Evolutionary conservation across 495 filamentous ascomycete species (phyloP).

Genomic region (Physcia stellaris): DNA sequence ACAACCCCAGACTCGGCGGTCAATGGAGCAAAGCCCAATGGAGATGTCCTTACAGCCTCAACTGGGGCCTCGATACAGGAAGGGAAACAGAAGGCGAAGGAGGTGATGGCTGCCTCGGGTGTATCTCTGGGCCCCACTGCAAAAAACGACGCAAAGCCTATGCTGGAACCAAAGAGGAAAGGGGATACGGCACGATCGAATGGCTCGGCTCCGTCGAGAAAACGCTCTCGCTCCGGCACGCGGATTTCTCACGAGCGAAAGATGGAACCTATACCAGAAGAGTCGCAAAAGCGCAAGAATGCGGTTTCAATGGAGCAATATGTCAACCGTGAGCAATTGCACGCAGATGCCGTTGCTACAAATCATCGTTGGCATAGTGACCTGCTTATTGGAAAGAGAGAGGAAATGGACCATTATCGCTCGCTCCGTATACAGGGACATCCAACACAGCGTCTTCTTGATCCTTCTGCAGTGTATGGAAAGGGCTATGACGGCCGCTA

Average conservation of each 20-base stretch:
- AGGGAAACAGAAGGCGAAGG: conserved; percentile 45
- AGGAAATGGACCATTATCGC: conserved; percentile 25
- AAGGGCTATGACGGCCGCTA: conserved; percentile 81
- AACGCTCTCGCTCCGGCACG: conserved; percentile 48
- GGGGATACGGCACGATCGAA: background rate
- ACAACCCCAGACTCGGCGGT: too few species aligned
- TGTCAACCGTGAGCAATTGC: conserved; percentile 59
- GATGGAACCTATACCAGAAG: conserved; percentile 4
- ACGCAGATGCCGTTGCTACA: conserved; percentile 44
- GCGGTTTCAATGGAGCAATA: conserved; percentile 38
- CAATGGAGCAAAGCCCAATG: conserved; percentile 12
- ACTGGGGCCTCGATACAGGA: conserved; percentile 30
- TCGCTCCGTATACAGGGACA: conserved; percentile 37
- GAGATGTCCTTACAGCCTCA: conserved; percentile 15
- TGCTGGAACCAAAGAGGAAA: conserved; percentile 21
- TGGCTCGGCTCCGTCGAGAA: conserved; percentile 26
- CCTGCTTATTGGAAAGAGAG: conserved; percentile 6
- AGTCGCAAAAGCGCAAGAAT: background rate
- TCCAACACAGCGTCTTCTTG: conserved; percentile 32
- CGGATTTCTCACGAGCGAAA: conserved; percentile 23
- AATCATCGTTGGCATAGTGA: conserved; percentile 23
- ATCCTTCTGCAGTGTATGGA: conserved; percentile 56
- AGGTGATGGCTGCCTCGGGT: conserved; percentile 38
- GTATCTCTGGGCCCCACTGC: conserved; percentile 12
- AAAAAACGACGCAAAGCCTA: conserved; percentile 15